These are phyloP conservation scores for Marvania coccoides DNA, from an alignment of 139 green algal genomes.

Conservation along the genomic window DNA sequence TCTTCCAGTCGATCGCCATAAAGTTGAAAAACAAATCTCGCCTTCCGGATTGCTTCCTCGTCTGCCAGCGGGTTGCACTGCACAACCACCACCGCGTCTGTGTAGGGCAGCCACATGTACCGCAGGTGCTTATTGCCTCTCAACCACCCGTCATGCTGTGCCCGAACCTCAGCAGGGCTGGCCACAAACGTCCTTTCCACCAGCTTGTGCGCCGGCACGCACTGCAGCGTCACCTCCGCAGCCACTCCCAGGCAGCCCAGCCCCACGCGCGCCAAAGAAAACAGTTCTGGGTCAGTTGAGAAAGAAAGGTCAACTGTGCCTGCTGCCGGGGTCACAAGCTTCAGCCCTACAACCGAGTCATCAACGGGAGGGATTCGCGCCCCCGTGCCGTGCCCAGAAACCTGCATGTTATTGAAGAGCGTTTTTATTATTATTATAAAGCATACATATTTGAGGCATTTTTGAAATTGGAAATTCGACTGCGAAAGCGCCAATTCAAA, in stretches of 20 bases:
- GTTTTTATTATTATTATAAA: neutral
- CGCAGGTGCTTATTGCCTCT: conserved; percentile 70
- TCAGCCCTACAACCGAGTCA: conserved; percentile 79
- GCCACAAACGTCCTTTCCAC: conserved; percentile 78
- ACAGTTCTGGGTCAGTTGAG: conserved; percentile 60
- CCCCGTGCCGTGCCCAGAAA: conserved; percentile 89
- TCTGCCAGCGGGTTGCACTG: neutral
- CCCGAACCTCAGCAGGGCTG: conserved; percentile 42
- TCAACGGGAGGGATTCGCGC: conserved; percentile 86
- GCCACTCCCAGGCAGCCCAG: conserved; percentile 86
- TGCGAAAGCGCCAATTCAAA: neutral
- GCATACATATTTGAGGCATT: neutral
- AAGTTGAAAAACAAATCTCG: too few species aligned
- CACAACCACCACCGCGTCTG: conserved; percentile 78
- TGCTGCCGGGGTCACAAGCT: conserved; percentile 79
- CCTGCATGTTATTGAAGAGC: conserved; percentile 47
- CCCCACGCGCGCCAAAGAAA: conserved; percentile 66
- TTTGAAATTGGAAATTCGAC: neutral
- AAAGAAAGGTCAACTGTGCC: conserved; percentile 56
- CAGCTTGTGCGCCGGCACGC: conserved; percentile 43
- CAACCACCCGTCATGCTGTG: conserved; percentile 67
- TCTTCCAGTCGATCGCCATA: too few species aligned
- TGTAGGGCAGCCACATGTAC: conserved; percentile 99
- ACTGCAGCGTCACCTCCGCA: conserved; percentile 79
- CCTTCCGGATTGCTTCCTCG: neutral